A percentile compares a stretch with the other conserved stretches of the same genome.
Conservation (phyloP, 345 rosid species). For the Salix viminalis region DNA sequence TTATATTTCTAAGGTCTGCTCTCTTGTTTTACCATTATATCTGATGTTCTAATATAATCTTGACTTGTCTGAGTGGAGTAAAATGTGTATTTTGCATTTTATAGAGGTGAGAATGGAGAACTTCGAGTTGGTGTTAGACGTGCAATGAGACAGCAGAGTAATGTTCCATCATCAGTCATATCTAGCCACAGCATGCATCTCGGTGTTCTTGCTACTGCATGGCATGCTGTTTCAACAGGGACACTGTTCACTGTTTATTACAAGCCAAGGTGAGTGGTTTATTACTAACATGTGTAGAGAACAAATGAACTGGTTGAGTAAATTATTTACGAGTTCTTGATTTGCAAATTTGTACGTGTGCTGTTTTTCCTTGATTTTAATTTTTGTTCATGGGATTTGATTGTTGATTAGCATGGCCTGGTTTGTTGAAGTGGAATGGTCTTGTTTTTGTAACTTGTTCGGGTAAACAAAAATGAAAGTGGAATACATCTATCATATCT, state of each 20-base stretch:
- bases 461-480: neutral
- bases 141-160: slow-evolving; percentile 45
- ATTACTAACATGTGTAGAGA: neutral
- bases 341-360: neutral
- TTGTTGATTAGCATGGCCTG: neutral
- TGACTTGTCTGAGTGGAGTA: neutral
- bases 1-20: slow-evolving; percentile 52
- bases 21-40: neutral
- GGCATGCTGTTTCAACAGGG: slow-evolving; percentile 49
- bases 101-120: slow-evolving; percentile 53
- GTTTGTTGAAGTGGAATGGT: neutral
- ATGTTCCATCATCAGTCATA: slow-evolving; percentile 56
- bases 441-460: neutral
- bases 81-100: neutral
- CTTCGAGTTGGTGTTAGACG: slow-evolving; percentile 66
- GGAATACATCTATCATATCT: neutral
- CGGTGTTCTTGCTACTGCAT: slow-evolving; percentile 66
- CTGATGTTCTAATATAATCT: neutral
- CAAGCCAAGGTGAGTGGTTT: slow-evolving; percentile 46
- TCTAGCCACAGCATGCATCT: slow-evolving; percentile 69
- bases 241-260: slow-evolving; percentile 56
- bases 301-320: neutral
- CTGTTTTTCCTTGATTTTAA: neutral
- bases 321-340: neutral
- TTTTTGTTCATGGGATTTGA: neutral